Conservation (phyloP, 2,329 filamentous ascomycete species). For the Cladophialophora bantiana region DNA sequence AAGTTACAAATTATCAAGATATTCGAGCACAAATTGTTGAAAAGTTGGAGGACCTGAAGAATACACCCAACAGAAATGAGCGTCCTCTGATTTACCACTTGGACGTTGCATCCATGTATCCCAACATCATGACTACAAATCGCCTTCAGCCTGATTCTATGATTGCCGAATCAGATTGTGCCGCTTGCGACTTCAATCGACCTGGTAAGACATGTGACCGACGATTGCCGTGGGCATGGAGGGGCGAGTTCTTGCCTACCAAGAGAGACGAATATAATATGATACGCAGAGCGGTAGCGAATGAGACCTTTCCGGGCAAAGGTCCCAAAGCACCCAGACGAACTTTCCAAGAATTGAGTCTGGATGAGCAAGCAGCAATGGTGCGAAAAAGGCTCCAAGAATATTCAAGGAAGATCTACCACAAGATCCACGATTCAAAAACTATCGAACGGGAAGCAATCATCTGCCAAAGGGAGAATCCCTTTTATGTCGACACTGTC, state of each 20-base stretch:
- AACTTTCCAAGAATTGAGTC: constrained; percentile 78
- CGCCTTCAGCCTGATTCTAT: constrained; percentile 98
- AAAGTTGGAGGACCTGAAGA: constrained; percentile 74
- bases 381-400: constrained; percentile 87
- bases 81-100: constrained; percentile 94
- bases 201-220: constrained; percentile 97
- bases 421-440: constrained; percentile 96
- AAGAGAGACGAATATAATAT: constrained; percentile 99
- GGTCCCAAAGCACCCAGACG: constrained; percentile 72
- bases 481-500: constrained; percentile 97
- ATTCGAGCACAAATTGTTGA: constrained; percentile 82
- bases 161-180: constrained; percentile 95
- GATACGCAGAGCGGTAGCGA: constrained; percentile 90
- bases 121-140: constrained; percentile 99
- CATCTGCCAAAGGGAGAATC: constrained; percentile 97
- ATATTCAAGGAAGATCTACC: constrained; percentile 98
- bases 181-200: constrained; percentile 96
- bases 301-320: constrained; percentile 88
- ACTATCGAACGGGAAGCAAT: constrained; percentile 95
- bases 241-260: constrained; percentile 94
- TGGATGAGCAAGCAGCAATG: constrained; percentile 81
- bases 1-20: constrained; percentile 81
- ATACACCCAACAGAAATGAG: constrained; percentile 83
- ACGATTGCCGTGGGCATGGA: constrained; percentile 94
- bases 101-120: constrained; percentile 99